Evolutionary conservation across 2,329 filamentous ascomycete species (phyloP).

Genomic region (Talaromyces marneffei): DNA sequence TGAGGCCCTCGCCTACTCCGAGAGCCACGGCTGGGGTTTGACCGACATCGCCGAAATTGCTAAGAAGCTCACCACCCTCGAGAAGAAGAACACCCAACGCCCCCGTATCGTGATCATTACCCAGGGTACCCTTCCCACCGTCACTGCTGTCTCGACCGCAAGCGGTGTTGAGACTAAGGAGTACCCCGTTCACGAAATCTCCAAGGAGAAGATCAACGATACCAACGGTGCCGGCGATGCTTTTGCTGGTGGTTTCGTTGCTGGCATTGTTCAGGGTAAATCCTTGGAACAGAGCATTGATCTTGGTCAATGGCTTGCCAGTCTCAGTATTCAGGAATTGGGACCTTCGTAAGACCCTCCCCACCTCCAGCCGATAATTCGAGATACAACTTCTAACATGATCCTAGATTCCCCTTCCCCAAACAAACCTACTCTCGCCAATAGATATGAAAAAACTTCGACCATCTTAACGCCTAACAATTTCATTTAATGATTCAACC

Average conservation of each 20-base stretch:
- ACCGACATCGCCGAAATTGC: conserved; percentile 80
- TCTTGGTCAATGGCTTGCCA: conserved; percentile 94
- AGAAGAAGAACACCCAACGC: conserved; percentile 84
- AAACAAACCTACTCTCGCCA: conserved; percentile 65
- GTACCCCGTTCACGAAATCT: conserved; percentile 75
- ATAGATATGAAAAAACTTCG: conserved; percentile 17
- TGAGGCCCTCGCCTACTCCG: conserved; percentile 82
- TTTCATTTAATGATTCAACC: conserved; percentile 36
- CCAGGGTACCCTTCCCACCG: conserved; percentile 84
- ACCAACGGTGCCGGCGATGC: conserved; percentile 96
- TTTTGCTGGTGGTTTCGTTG: conserved; percentile 89
- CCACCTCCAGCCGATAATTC: neutral
- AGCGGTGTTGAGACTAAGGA: conserved; percentile 63
- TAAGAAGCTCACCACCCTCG: conserved; percentile 75
- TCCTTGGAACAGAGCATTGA: conserved; percentile 71
- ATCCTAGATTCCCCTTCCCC: conserved; percentile 66
- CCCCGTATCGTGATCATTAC: conserved; percentile 87
- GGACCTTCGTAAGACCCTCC: conserved; percentile 73
- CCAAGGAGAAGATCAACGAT: conserved; percentile 75
- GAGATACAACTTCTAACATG: neutral
- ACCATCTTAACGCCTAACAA: neutral
- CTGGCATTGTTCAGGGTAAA: conserved; percentile 82
- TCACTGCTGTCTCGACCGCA: conserved; percentile 69
- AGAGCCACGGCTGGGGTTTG: conserved; percentile 67
- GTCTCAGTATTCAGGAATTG: conserved; percentile 87